These are phyloP conservation scores for Metschnikowia vanudenii DNA, from an alignment of 805 yeast genomes.

Conservation along the genomic window DNA sequence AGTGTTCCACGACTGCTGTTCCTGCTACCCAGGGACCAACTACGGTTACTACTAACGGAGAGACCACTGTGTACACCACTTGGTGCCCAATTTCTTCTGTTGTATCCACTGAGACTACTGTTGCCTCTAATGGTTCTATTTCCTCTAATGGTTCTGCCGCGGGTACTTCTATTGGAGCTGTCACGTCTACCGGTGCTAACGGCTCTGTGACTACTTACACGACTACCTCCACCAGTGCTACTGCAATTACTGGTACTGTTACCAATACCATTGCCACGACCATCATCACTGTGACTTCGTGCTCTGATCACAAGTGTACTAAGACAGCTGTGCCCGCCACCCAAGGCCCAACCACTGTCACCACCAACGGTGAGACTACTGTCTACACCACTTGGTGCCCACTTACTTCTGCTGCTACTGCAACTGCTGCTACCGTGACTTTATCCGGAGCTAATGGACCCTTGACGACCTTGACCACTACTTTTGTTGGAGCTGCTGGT, in stretches of 20 bases:
- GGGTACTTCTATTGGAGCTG: neutral
- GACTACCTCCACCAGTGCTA: slow-evolving; percentile 21
- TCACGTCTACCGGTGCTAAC: too few species aligned
- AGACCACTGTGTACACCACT: slow-evolving; percentile 28
- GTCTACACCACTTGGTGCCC: slow-evolving; percentile 39
- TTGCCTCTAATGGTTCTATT: too few species aligned
- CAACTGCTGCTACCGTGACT: slow-evolving; percentile 13
- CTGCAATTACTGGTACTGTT: slow-evolving; percentile 18
- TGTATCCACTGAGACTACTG: slow-evolving; percentile 21
- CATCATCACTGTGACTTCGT: slow-evolving; percentile 27
- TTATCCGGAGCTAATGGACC: slow-evolving; percentile 10
- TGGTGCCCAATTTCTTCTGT: slow-evolving; percentile 32
- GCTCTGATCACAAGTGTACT: slow-evolving; percentile 14
- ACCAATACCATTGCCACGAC: slow-evolving; percentile 29
- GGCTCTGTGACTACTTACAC: slow-evolving; percentile 8
- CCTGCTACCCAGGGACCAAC: slow-evolving; percentile 34
- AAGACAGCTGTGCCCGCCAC: slow-evolving; percentile 25
- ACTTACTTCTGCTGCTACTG: slow-evolving; percentile 24
- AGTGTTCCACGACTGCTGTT: slow-evolving; percentile 17
- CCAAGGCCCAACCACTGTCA: slow-evolving; percentile 31
- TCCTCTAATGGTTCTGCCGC: neutral
- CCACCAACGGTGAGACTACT: slow-evolving; percentile 20
- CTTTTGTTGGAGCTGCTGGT: too few species aligned
- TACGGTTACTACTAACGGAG: slow-evolving; percentile 23
- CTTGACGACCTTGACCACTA: slow-evolving; percentile 12